Base-by-base conservation (phyloP, 352 stramenopile genomes). In the Globisporangium paroecandrum region DNA sequence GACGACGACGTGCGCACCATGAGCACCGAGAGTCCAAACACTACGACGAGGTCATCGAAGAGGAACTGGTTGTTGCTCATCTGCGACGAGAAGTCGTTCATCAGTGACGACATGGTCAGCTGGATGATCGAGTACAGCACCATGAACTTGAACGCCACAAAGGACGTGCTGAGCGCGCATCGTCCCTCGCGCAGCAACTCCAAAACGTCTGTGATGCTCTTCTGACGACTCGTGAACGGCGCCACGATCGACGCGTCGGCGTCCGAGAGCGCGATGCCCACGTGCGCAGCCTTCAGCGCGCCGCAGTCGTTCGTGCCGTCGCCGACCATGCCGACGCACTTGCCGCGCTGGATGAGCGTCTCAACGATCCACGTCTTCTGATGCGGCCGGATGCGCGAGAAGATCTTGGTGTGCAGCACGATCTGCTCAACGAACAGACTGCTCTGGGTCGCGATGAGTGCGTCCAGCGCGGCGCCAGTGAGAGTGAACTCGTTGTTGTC, bases 61-160 rank as follows among this genome's bases (percentile, higher is more conserved):
- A 94, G 78, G 68, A 89, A 92, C 73, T 94, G 85, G 43, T 78
- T 79, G 74, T 89, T 86, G 71, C 82, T 90, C 76, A 93, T 89
- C 68, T 89, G 78, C 18, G 83, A 88, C 47, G 77, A 55, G 46
- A 82, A 65, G 55, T 84, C 77, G 65, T 86, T 87, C 82, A 92
- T 85, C 6, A 87, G 68, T 29, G 82, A 80, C 41, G 83, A 76
- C 69, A 91, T 70, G 13, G 82, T 90, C 20, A 93, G 79, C 70
- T 96, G 87, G 41, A 97, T 83, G 69, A 97, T 86, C 56, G 89
- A 90, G 78, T 97, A 98, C 55, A 98, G 81, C 54, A 98, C 90
- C 85, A 97, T 95, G 71, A 89, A 98, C 61, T 96, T 94, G 76
- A 97, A 98, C 4, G 79, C 77, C 7, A 91, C 79, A 29, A 98